phyloP scores from a whole-genome alignment of 306 rosid species.

The Trifolium repens region DNA sequence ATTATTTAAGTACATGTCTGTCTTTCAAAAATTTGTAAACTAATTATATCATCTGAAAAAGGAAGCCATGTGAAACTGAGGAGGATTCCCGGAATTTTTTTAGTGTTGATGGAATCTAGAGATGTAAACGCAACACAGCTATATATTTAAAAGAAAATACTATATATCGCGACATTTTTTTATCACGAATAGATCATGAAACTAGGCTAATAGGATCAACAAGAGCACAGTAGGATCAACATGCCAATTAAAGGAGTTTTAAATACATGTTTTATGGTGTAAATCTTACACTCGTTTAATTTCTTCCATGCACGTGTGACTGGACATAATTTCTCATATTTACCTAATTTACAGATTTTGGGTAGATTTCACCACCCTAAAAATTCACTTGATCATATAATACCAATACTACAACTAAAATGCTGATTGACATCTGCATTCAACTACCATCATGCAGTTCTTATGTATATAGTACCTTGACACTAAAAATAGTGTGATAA shows the following conservation, averaged over 20 bases:
- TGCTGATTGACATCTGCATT: constrained; percentile 23
- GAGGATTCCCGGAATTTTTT: too few species aligned
- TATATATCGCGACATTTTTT: too few species aligned
- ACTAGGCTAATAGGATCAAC: neutral
- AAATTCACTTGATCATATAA: constrained; percentile 2
- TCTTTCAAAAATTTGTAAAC: neutral
- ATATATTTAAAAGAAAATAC: too few species aligned
- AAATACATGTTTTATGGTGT: constrained; percentile 1
- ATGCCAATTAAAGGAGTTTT: neutral
- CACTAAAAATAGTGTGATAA: constrained; percentile 8
- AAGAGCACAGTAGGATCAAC: neutral
- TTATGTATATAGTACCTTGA: constrained; percentile 12
- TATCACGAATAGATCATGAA: too few species aligned
- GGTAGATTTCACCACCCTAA: neutral
- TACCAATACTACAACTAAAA: neutral
- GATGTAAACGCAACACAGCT: neutral
- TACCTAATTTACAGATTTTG: neutral
- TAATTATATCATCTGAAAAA: too few species aligned
- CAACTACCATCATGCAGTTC: constrained; percentile 20
- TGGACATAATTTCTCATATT: too few species aligned
- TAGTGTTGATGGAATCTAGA: neutral
- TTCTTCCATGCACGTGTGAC: neutral
- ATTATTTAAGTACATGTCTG: neutral
- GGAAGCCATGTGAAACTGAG: too few species aligned
- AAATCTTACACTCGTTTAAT: constrained; percentile 5